Base-by-base conservation (phyloP, 495 filamentous ascomycete genomes). In the Ramalina peruviana region DNA sequence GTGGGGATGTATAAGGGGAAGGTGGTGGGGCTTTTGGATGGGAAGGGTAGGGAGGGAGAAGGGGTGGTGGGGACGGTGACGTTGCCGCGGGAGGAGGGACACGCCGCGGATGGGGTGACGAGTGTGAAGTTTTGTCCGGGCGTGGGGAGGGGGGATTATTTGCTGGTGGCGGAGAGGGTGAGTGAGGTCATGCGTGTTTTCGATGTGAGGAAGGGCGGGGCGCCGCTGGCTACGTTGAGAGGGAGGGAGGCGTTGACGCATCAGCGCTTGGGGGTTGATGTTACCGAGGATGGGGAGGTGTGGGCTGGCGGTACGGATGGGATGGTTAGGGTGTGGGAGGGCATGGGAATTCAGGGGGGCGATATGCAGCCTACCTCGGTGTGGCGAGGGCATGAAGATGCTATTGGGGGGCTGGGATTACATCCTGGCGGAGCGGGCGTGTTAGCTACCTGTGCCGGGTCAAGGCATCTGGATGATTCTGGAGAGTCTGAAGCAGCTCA, bases 291-390 rank as follows among this genome's bases (percentile, higher is more conserved):
- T 20, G 61, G 64, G 6, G 58, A 68, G 1, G 65, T 94, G 17
- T 93, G 86, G 88, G 86, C 82, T 33, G 89, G 88, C 15, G 85
- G 85, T 2, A 77, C 66, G n/a, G 81, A 86, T 68, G 93, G 92
- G 0, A 61, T 66, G 13, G 82, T 94, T 50, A 76, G 79, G 49
- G 73, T 84, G 19, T 98, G 87, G 87, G 75, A 75, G 50, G 72
- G 81, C 30, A 72, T 77, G 6, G 77, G 71, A 42, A 73, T 53
- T 60, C 59, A 53, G 50, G 74, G 74, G 48, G 81, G 80, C 3
- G 67, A 61, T 13, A 59, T 78, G 20, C 64, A 72, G 50, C 72
- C 74, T 20, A 62, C 65, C 38, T 81, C 75, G 75, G 69, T 73
- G 48, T 84, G 75, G 68, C 65, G 70, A 41, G 72, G 75, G 5